These are phyloP conservation scores for Hypomontagnella submonticulosa DNA, from an alignment of 495 filamentous ascomycete genomes.

Conservation along the genomic window DNA sequence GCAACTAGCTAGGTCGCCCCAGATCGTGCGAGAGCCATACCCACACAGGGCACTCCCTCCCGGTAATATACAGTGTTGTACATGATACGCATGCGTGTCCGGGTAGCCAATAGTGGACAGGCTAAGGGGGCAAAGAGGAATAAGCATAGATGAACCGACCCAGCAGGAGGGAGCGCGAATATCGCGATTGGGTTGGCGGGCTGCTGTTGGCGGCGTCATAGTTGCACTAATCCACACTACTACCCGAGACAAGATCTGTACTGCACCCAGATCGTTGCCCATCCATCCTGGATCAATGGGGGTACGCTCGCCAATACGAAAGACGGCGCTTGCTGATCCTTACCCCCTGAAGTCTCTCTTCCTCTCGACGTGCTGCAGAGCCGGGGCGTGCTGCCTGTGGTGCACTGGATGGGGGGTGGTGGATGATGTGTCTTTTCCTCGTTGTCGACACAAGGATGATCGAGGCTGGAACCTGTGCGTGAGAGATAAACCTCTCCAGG, in stretches of 20 bases:
- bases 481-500: conserved; percentile 14
- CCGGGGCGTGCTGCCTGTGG: conserved; percentile 28
- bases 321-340: conserved; percentile 34
- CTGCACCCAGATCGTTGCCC: conserved; percentile 28
- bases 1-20: conserved; percentile 20
- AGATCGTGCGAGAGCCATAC: conserved; percentile 22
- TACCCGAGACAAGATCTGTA: conserved; percentile 47
- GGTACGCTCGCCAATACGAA: conserved; percentile 36
- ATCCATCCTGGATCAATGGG: conserved; percentile 32
- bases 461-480: conserved; percentile 44
- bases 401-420: conserved; percentile 21
- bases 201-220: conserved; percentile 37
- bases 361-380: conserved; percentile 32
- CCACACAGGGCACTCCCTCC: conserved; percentile 22
- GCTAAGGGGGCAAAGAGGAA: conserved; percentile 17
- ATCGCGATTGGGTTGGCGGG: conserved; percentile 35
- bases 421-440: conserved; percentile 27
- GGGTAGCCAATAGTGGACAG: conserved; percentile 34
- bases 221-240: conserved; percentile 44
- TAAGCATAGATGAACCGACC: conserved; percentile 40
- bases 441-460: conserved; percentile 43
- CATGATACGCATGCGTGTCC: conserved; percentile 33
- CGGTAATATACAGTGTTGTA: conserved; percentile 40
- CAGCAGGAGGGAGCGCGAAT: conserved; percentile 32
- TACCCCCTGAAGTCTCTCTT: conserved; percentile 27